Conservation (phyloP, 2,329 filamentous ascomycete genomes). For the Chaetomiaceae sp. region DNA sequence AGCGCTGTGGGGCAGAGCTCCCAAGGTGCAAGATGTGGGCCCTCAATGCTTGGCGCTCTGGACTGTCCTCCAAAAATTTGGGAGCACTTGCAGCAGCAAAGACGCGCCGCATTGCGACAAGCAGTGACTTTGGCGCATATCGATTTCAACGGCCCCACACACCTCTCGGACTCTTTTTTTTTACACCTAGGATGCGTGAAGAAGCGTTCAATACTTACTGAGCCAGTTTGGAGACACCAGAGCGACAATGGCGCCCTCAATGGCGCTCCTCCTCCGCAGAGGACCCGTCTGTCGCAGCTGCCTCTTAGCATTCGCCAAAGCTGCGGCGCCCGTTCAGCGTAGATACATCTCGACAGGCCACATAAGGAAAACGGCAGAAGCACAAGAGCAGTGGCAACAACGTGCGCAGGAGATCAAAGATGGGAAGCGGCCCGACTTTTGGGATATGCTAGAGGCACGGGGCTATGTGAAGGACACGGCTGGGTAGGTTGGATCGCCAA, state of each 20-base stretch:
- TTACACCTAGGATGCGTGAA: not conserved
- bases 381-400: conserved; percentile 45
- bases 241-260: conserved; percentile 19
- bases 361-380: conserved; percentile 41
- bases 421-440: conserved; percentile 51
- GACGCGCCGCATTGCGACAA: not conserved
- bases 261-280: conserved; percentile 16
- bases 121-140: not conserved
- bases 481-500: conserved; percentile 49
- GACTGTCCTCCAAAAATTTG: not conserved
- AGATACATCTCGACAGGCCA: conserved; percentile 31
- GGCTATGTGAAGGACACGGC: conserved; percentile 71
- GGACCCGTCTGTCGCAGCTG: conserved; percentile 20
- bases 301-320: conserved; percentile 3
- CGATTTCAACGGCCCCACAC: not conserved
- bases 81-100: not conserved
- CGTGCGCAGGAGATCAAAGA: conserved; percentile 44
- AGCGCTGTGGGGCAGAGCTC: not conserved
- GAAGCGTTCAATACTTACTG: not conserved
- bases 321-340: conserved; percentile 4
- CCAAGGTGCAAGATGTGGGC: too few relatives aligned
- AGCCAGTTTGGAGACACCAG: not conserved
- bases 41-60: not conserved
- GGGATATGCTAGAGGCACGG: conserved; percentile 64
- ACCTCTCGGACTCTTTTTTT: not conserved